These are phyloP conservation scores for Dactylellina cionopaga DNA, from an alignment of 2,329 filamentous ascomycete species.

Conservation along the genomic window DNA sequence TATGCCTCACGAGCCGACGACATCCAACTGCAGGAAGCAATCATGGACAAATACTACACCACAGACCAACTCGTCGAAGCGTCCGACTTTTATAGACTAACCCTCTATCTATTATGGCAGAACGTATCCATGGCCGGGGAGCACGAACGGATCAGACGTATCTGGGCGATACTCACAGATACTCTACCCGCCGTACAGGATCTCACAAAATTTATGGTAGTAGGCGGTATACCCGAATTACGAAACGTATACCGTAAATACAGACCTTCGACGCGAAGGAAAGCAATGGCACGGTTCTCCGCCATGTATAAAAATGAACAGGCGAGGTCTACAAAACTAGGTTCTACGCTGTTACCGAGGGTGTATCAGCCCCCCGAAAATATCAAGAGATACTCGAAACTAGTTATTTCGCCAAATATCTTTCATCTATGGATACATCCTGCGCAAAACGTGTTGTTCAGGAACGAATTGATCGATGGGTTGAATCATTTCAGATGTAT, in stretches of 20 bases:
- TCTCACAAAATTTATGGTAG: conserved; percentile 48
- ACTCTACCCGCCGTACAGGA: conserved; percentile 43
- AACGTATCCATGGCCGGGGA: conserved; percentile 37
- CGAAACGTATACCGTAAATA: conserved; percentile 45
- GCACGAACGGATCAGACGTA: conserved; percentile 30
- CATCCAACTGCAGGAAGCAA: conserved; percentile 44
- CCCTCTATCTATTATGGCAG: conserved; percentile 44
- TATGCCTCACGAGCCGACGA: conserved; percentile 37
- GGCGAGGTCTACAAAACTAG: conserved; percentile 31
- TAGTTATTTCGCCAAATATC: conserved; percentile 47
- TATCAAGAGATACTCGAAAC: conserved; percentile 36
- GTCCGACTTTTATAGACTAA: conserved; percentile 48
- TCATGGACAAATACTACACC: conserved; percentile 51
- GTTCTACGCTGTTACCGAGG: conserved; percentile 22
- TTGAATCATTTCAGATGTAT: conserved; percentile 48
- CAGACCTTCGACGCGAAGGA: conserved; percentile 22
- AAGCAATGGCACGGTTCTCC: conserved; percentile 37
- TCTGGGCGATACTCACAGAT: conserved; percentile 47
- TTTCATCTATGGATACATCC: conserved; percentile 52
- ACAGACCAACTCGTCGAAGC: conserved; percentile 47
- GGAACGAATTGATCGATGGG: conserved; percentile 44
- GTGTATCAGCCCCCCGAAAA: conserved; percentile 27
- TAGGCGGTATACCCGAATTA: conserved; percentile 37
- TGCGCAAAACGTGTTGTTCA: conserved; percentile 44
- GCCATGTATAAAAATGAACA: conserved; percentile 35